These are phyloP conservation scores for Delitschia confertaspora DNA, from an alignment of 495 filamentous ascomycete species.

Conservation along the genomic window DNA sequence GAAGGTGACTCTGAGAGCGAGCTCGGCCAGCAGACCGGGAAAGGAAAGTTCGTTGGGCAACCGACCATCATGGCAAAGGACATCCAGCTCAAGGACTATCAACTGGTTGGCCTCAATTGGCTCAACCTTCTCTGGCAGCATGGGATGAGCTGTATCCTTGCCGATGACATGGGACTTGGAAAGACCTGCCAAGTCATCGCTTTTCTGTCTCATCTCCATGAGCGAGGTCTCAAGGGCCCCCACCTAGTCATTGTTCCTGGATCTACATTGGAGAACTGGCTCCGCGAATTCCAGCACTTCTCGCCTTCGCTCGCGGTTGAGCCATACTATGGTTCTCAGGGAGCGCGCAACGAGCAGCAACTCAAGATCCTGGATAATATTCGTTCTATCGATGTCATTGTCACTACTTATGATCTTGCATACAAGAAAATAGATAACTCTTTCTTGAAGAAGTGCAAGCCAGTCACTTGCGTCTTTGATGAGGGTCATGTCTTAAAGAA, in stretches of 20 bases:
- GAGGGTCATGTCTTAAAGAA: constrained; percentile 92
- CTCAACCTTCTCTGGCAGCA: constrained; percentile 69
- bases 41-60: constrained; percentile 49
- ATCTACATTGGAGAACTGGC: constrained; percentile 92
- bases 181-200: constrained; percentile 97
- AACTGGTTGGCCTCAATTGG: constrained; percentile 94
- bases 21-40: constrained; percentile 40
- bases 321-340: constrained; percentile 67
- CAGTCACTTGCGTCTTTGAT: constrained; percentile 72
- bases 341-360: constrained; percentile 56
- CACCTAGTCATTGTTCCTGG: constrained; percentile 85
- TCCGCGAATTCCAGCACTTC: constrained; percentile 80
- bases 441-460: constrained; percentile 53
- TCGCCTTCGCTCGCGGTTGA: constrained; percentile 66
- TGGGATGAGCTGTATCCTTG: constrained; percentile 75
- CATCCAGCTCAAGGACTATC: constrained; percentile 77
- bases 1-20: constrained; percentile 43
- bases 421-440: constrained; percentile 54
- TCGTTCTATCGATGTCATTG: constrained; percentile 66
- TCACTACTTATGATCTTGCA: constrained; percentile 82
- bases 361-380: constrained; percentile 53
- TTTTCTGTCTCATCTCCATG: constrained; percentile 73
- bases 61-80: constrained; percentile 64
- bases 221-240: constrained; percentile 59
- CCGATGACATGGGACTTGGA: constrained; percentile 96